Conservation (phyloP, 1,284 basidiomycete genomes). For the Anthracocystis walkeri region DNA sequence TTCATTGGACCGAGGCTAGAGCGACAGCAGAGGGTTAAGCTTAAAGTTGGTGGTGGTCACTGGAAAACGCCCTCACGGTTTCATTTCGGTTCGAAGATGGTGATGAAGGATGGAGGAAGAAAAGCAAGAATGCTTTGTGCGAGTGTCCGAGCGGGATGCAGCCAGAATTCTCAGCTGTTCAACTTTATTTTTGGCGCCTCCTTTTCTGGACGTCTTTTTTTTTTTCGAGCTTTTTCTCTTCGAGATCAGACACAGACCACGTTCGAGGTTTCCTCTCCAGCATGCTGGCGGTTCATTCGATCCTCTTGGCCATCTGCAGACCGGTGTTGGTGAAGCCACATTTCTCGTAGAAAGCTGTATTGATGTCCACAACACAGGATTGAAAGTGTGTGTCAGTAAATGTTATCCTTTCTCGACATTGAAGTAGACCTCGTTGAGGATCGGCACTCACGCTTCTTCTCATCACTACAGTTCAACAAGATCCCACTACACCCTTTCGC, state of each 20-base stretch:
- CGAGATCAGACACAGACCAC: neutral
- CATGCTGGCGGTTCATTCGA: constrained; percentile 8
- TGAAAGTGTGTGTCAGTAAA: too few species aligned
- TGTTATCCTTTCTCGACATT: neutral
- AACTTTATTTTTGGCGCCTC: constrained; percentile 7
- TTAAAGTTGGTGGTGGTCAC: neutral
- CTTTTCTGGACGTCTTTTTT: constrained; percentile 14
- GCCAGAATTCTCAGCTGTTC: too few species aligned
- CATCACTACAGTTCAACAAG: constrained; percentile 91
- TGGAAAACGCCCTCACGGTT: neutral
- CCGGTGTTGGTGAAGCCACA: constrained; percentile 75
- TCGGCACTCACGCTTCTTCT: constrained; percentile 82
- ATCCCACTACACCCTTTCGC: constrained; percentile 88
- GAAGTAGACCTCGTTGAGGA: too few species aligned
- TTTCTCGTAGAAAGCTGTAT: constrained; percentile 91
- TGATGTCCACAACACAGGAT: neutral
- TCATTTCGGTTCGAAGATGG: constrained; percentile 18
- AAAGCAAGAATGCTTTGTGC: neutral
- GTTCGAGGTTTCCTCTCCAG: neutral
- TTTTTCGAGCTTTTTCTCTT: neutral
- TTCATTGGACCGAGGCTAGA: constrained; percentile 8
- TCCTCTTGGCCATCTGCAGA: constrained; percentile 63
- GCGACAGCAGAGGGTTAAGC: too few species aligned
- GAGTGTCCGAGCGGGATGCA: neutral
- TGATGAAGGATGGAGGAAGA: neutral